Evolutionary conservation across 1,284 basidiomycete species (phyloP), one percentile per base, ranked within the genome.

Genomic region (Trichosporon sp.): DNA sequence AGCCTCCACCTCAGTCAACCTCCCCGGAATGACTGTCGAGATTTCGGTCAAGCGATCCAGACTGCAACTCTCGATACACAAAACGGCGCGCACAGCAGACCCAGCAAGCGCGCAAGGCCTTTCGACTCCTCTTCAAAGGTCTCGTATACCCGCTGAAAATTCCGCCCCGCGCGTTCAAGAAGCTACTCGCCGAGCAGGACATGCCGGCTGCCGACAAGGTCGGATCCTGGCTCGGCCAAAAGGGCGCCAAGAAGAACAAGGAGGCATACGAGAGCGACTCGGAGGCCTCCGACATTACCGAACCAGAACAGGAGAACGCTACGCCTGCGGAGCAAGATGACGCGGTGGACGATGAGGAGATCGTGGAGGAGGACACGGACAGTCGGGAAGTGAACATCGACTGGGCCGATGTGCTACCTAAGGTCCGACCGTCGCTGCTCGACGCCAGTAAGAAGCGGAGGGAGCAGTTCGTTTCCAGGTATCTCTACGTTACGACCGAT

Each of bases 151-250:
- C 60, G 25, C 70, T 66, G 52, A 54, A 31, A 54, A 54, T 54
- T 54, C 70, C 49, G 49, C 49, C 49, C 16, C 49, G 49, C 49
- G 49, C 76, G 9, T 70, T 75, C 65, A 67, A 67, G 44, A 78
- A 77, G 69, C 74, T 79, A 9, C 73, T 77, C 62, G 71, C 70
- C 66, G 72, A 73, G 61, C 67, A 70, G 56, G 71, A 68, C 59
- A 78, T 78, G 75, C 66, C 76, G 37, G 59, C 77, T 16, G 71
- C 69, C 52, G 70, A 66, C 32, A 80, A 80, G 69, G 78, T 80
- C 68, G 78, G 78, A 54, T 74, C 75, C 60, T 80, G 79, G 79
- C 71, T 79, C 13, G 73, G 74, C 61, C 70, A 74, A 34, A 46
- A 37, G 52, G 21, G 32, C 3, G 62, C 33, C 40, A 72, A 67